These are phyloP conservation scores for Nicotiana noctiflora DNA, from an alignment of 257 asterid species.

Conservation along the genomic window DNA sequence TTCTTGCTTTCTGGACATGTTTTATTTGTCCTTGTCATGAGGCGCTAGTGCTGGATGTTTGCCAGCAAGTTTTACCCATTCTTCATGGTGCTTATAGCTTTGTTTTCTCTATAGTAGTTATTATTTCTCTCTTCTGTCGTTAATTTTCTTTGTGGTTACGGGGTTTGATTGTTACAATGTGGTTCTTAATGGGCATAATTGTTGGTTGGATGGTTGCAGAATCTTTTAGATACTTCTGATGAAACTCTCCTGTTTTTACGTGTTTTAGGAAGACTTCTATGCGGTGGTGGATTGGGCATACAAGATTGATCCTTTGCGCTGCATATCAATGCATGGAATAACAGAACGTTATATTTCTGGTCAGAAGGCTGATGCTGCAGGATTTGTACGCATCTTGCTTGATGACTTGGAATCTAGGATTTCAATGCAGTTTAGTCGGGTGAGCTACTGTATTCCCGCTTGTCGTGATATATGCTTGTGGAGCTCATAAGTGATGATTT, in stretches of 20 bases:
- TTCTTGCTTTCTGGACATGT: neutral
- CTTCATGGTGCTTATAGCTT: neutral
- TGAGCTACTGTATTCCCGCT: conserved; percentile 31
- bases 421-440: conserved; percentile 65
- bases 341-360: conserved; percentile 88
- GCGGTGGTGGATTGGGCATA: conserved; percentile 96
- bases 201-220: neutral
- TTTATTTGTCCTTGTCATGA: neutral
- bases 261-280: conserved; percentile 82
- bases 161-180: neutral
- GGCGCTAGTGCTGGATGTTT: neutral
- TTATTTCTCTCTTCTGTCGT: neutral
- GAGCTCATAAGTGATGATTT: conserved; percentile 11
- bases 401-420: conserved; percentile 92
- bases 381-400: conserved; percentile 81
- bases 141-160: neutral
- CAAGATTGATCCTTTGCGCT: conserved; percentile 92
- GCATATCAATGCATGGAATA: conserved; percentile 96
- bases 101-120: neutral
- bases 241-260: conserved; percentile 6
- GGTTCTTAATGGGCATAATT: neutral
- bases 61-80: neutral
- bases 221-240: neutral
- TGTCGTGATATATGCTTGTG: neutral
- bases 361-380: conserved; percentile 90